These are phyloP conservation scores for Mucor irregularis DNA, from an alignment of 371 early-diverging fungal species.

Conservation along the genomic window DNA sequence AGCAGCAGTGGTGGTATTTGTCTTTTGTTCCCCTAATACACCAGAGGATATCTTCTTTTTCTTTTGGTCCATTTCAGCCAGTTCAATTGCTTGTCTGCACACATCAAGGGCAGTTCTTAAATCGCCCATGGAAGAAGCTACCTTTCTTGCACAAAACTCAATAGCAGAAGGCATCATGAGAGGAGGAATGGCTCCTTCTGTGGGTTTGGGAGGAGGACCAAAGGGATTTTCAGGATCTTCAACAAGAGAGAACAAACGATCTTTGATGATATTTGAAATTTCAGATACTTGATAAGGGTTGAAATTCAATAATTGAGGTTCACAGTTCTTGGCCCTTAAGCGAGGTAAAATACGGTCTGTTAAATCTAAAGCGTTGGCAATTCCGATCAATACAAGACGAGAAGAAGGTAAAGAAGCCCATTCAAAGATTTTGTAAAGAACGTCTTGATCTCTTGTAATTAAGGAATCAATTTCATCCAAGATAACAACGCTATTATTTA, in stretches of 20 bases:
- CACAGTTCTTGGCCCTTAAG: slow-evolving; percentile 80
- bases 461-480: slow-evolving; percentile 94
- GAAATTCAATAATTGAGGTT: slow-evolving; percentile 82
- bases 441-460: slow-evolving; percentile 77
- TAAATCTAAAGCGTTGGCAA: slow-evolving; percentile 93
- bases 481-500: slow-evolving; percentile 63
- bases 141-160: slow-evolving; percentile 91
- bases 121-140: slow-evolving; percentile 90
- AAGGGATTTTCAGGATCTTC: slow-evolving; percentile 20
- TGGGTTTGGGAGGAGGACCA: slow-evolving; percentile 11
- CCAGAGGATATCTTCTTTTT: slow-evolving; percentile 4
- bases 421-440: slow-evolving; percentile 88
- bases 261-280: slow-evolving; percentile 82
- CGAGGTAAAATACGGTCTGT: slow-evolving; percentile 88
- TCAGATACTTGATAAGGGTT: slow-evolving; percentile 83
- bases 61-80: slow-evolving; percentile 70
- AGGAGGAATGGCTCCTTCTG: slow-evolving; percentile 30
- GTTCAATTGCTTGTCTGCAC: slow-evolving; percentile 83
- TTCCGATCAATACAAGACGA: slow-evolving; percentile 84
- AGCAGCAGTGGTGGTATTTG: neutral
- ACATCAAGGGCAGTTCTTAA: slow-evolving; percentile 89
- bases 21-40: slow-evolving; percentile 30
- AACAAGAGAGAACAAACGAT: slow-evolving; percentile 62
- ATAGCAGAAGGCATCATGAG: slow-evolving; percentile 85
- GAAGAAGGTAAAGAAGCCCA: slow-evolving; percentile 66